Base-by-base conservation (phyloP, 306 rosid species). In the Urtica urens region DNA sequence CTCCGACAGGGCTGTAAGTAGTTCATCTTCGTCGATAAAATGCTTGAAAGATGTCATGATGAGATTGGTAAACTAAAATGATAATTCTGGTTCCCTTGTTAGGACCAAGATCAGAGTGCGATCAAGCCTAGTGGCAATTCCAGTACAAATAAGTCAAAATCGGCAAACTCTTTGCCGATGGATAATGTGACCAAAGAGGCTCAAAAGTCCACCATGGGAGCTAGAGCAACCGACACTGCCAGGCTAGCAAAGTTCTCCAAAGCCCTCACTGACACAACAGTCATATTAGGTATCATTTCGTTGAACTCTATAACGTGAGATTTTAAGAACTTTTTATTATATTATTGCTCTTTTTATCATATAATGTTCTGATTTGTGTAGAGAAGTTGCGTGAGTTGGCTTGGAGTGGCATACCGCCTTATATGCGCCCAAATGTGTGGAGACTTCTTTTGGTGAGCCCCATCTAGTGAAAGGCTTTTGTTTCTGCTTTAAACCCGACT, bases 391-490 rank as follows among this genome's bases (percentile, higher is more conserved):
- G 78, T 16, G 96, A 87, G 67, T 73, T 87, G 58, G 93, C 94
- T 65, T 87, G 94, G 96, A 83, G 93, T 72, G 94, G 96, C 29
- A 46, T 87, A 59, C 94, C 88, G 17, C 93, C 86, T 51, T 75
- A 87, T 51, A 78, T 87, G 96, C 94, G 96, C 29, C 93, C 96
- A n/a, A 73, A 72, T 44, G 73, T 78, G 29, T 87, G 94, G 96
- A 80, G 94, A 73, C 88, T 87, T 69, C 94, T 87, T 63, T 74
- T 87, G 88, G 96, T 87, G 80, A 72, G 86, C 60, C 63, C 4
- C 19, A 28, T 28, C n/a, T n/a, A n/a, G n/a, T n/a, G n/a, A n/a
- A n/a, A n/a, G n/a, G 50, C 23, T 17, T 49, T 23, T 49, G 29
- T 60, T 59, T 51, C 53, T 22, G 44, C 37, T 49, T 46, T 62